Percentiles rank a stretch among this genome's conserved stretches.
These are phyloP conservation scores for Rhizophora apiculata DNA, from an alignment of 345 rosid species.

Conservation along the genomic window DNA sequence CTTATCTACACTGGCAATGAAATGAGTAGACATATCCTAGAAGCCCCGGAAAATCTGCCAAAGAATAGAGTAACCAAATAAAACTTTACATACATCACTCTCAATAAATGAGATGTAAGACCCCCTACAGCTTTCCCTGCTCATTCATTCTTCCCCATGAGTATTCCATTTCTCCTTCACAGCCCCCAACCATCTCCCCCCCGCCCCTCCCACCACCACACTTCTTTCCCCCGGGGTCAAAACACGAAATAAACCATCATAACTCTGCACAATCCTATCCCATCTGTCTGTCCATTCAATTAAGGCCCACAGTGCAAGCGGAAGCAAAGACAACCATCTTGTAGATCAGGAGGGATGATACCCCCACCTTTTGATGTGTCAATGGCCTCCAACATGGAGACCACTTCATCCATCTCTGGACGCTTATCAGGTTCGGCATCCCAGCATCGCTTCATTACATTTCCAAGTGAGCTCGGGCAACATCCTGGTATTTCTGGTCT, in stretches of 20 bases:
- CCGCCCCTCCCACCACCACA: background rate
- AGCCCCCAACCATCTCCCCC: background rate
- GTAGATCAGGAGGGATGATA: background rate
- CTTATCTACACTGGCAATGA: background rate
- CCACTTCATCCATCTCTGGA: constrained; percentile 17
- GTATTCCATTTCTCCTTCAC: background rate
- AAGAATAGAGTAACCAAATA: background rate
- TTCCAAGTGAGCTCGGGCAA: constrained; percentile 1
- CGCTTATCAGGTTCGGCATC: constrained; percentile 8
- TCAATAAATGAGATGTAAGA: background rate
- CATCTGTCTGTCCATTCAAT: background rate
- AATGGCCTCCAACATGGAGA: constrained; percentile 3
- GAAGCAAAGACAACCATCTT: background rate
- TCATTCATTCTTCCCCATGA: background rate
- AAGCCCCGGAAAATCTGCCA: background rate
- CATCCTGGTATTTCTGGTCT: constrained; percentile 9
- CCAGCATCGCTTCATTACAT: constrained; percentile 12
- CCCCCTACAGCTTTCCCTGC: background rate
- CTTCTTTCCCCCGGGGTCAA: background rate
- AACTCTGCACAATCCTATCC: background rate
- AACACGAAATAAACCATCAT: background rate
- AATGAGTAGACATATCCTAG: background rate
- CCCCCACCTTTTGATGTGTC: background rate
- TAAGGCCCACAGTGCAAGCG: background rate
- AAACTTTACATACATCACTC: background rate